These are phyloP conservation scores for Allomyces macrogynus DNA, from an alignment of 192 early-diverging fungal genomes.

Conservation along the genomic window DNA sequence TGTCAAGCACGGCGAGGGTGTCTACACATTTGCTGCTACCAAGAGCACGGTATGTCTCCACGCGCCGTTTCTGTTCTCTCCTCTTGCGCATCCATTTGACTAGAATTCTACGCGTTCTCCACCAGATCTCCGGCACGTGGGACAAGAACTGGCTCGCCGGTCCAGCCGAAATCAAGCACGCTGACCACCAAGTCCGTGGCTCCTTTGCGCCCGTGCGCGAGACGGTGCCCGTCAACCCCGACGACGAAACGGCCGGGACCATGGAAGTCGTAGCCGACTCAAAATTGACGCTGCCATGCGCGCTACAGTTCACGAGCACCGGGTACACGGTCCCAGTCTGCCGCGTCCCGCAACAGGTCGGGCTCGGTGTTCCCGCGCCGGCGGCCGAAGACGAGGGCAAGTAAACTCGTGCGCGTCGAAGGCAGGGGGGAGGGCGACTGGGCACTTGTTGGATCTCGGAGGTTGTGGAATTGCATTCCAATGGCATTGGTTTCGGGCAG, in stretches of 20 bases:
- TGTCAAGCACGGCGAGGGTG: constrained; percentile 26
- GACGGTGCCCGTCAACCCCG: not conserved
- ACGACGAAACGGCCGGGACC: not conserved
- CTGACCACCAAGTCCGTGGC: constrained; percentile 25
- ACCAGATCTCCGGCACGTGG: constrained; percentile 20
- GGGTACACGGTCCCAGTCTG: not conserved
- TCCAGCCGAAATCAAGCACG: constrained; percentile 21
- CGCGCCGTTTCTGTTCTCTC: not conserved
- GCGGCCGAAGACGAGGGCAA: not conserved
- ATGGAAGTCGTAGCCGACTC: not conserved
- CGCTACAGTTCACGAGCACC: not conserved
- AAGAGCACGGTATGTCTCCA: constrained; percentile 21
- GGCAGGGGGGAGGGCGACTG: too few relatives aligned
- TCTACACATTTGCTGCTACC: constrained; percentile 11
- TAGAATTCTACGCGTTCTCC: not conserved
- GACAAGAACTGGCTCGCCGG: constrained; percentile 18
- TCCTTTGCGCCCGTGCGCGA: constrained; percentile 8
- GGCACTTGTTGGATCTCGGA: too few relatives aligned
- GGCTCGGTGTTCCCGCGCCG: not conserved
- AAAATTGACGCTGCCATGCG: not conserved
- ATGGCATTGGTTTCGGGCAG: too few relatives aligned
- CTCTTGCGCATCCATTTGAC: not conserved
- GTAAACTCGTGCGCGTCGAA: too few relatives aligned
- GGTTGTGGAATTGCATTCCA: too few relatives aligned
- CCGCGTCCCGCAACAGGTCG: not conserved